Conservation (phyloP, 2,329 filamentous ascomycete species). For the Graphium sp. region DNA sequence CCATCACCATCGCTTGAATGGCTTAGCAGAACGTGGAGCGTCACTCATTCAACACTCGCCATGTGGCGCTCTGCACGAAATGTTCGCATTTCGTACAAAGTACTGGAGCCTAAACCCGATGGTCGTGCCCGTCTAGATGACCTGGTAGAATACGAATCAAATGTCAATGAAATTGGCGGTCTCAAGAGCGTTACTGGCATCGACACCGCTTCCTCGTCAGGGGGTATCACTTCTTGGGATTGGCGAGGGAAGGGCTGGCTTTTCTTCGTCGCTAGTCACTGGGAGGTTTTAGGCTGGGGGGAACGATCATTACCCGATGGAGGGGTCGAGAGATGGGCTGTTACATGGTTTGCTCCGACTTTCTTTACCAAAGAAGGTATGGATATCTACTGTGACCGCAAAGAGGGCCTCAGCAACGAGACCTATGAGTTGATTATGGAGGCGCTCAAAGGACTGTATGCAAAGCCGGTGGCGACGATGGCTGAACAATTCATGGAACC, state of each 20-base stretch:
- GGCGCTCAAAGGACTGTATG: constrained; percentile 27
- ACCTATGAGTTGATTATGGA: constrained; percentile 38
- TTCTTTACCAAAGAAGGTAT: constrained; percentile 70
- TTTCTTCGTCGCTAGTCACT: constrained; percentile 54
- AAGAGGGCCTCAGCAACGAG: constrained; percentile 39
- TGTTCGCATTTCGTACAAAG: constrained; percentile 60
- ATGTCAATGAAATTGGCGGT: constrained; percentile 20
- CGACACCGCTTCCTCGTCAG: constrained; percentile 28
- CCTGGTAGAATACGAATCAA: constrained; percentile 51
- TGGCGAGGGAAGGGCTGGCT: constrained; percentile 70
- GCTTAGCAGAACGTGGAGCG: constrained; percentile 52
- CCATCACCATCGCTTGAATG: constrained; percentile 37
- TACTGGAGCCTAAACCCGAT: constrained; percentile 23
- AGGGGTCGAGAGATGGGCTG: constrained; percentile 46
- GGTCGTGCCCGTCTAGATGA: constrained; percentile 44
- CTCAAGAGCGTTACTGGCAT: constrained; percentile 48
- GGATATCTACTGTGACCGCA: constrained; percentile 56
- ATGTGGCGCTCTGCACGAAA: constrained; percentile 75
- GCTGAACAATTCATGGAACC: constrained; percentile 1
- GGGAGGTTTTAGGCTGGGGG: constrained; percentile 70
- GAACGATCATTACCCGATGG: constrained; percentile 24
- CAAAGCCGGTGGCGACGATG: not conserved
- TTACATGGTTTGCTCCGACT: constrained; percentile 74
- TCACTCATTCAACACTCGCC: constrained; percentile 57
- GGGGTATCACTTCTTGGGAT: constrained; percentile 35